Percentiles rank a stretch among this genome's conserved stretches.
These are phyloP conservation scores for Pythium scleroteichum DNA, from an alignment of 352 stramenopile species.

Conservation along the genomic window DNA sequence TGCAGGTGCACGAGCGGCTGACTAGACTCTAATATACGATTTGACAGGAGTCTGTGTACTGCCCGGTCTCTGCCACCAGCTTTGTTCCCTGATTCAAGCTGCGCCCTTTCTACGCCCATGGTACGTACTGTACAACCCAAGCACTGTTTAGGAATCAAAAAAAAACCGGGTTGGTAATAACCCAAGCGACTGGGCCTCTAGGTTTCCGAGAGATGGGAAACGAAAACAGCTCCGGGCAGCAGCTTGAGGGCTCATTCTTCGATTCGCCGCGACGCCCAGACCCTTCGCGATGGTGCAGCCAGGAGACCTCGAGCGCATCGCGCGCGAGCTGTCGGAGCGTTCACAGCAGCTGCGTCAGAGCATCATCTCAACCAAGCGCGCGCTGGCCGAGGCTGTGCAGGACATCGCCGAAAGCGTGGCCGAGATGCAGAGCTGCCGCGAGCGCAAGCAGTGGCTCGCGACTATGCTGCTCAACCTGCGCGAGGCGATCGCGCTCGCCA, in stretches of 20 bases:
- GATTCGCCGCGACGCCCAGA: constrained; percentile 7
- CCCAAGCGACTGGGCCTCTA: too few relatives aligned
- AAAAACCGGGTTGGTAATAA: too few relatives aligned
- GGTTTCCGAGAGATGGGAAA: background rate
- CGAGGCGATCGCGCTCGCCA: constrained; percentile 13
- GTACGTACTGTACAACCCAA: too few relatives aligned
- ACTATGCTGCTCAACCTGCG: constrained; percentile 23
- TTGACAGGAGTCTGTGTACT: too few relatives aligned
- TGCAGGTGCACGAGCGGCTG: too few relatives aligned
- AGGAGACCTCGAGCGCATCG: constrained; percentile 24
- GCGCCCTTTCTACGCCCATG: too few relatives aligned
- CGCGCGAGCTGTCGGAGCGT: constrained; percentile 22
- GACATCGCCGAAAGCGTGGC: constrained; percentile 23
- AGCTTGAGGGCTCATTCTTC: constrained; percentile 14
- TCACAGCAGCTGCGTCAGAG: constrained; percentile 23
- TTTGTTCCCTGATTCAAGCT: too few relatives aligned
- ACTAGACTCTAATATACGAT: too few relatives aligned
- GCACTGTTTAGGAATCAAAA: too few relatives aligned
- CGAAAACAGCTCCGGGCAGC: background rate
- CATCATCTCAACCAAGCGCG: constrained; percentile 27
- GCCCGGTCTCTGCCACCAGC: too few relatives aligned
- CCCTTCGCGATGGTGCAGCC: constrained; percentile 11
- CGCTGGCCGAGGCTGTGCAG: constrained; percentile 18
- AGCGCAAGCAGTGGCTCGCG: constrained; percentile 22
- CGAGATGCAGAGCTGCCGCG: constrained; percentile 21